Base-by-base conservation (phyloP, 192 early-diverging fungal species). In the Coemansia umbellata region DNA sequence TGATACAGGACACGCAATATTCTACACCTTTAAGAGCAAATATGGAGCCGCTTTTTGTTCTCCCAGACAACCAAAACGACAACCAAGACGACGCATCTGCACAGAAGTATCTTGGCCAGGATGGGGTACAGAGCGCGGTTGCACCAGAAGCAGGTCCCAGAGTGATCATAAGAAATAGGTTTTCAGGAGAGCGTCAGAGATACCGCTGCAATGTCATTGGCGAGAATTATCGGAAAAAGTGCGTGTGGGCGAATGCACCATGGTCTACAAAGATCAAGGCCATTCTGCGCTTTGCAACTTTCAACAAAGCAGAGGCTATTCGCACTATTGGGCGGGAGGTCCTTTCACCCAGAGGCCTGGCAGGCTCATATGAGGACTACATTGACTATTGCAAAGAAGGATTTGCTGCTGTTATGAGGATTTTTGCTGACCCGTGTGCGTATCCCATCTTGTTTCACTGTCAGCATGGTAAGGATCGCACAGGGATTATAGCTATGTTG, bases 361-460 rank as follows among this genome's bases (percentile, higher is more conserved):
- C 59, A 0, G 71, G 63, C 13, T 79, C 81, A 53, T 84, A 84
- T 42, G 55, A 73, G 21, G 64, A 69, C 44, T 73, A 79, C 23
- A 30, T 82, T 0, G 60, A 64, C 36, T 71, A 68, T 31, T 80
- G 79, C 59, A 73, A 73, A 51, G 56, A 74, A 3, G 78, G 81
- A 58, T 78, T 82, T 48, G 68, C 63, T 1, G 56, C 71, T 9
- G 78, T 74, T 6, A 30, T 85, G 58, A 65, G 68, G 17, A 57
- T 81, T 8, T 81, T 83, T 63, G 65, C 77, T 8, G 77, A 81
- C 44, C 62, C 66, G n/a, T 39, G 56, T 26, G 74, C 78, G 24
- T 82, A 79, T 43, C 84, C 84, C 8, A 74, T 86, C 8, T 63
- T 82, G 31, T 76, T 86, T n/a, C 84, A 86, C 45, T 86, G 84